Base-by-base conservation (phyloP, 2,329 filamentous ascomycete species). In the Aspergillus intermedius region DNA sequence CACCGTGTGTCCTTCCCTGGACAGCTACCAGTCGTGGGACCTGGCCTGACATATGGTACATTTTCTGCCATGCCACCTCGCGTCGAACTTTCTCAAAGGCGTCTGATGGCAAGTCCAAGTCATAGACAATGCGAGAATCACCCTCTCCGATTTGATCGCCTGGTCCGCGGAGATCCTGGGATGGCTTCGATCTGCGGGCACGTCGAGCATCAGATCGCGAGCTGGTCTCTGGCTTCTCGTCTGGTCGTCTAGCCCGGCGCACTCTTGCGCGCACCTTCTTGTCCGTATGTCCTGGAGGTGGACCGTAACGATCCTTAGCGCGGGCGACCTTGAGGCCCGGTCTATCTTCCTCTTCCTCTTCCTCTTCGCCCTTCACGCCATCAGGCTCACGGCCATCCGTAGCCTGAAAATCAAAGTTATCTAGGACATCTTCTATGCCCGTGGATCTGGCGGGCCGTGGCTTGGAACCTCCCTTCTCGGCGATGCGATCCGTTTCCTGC, bases 1-100 rank as follows among this genome's bases (percentile, higher is more conserved):
- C 83, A 0, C 74, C 63, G 35, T 75, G 76, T 25, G 90, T 74
- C 13, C 79, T 74, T 3, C 91, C 93, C 66, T 97, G 91, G 17
- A 95, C 90, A 44, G 89, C 90, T 5, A 97, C 88, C 2, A 96
- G 80, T 34, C 93, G 83, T 40, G 93, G 93, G 0, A 97, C 93
- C 59, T 93, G 86, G 22, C 93, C 91, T 30, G 88, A 88, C 55
- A 91, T 86, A 59, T 97, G 93, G 40, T 84, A 85, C 93, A 98
- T 97, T 55, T 81, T 86, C 63, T 91, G 85, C 90, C 91, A 98
- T 56, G 78, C 74, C 0, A 96, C 83, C 65, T 97, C 91, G 12
- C 79, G 71, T 46, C 82, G 81, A 13, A 95, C 73, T 35, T 77
- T 77, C 17, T 83, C 76, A 64, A 95, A 96, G 5, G 86, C 77